Evolutionary conservation across 345 rosid genomes (phyloP).

Genomic region (Garcia nutans): DNA sequence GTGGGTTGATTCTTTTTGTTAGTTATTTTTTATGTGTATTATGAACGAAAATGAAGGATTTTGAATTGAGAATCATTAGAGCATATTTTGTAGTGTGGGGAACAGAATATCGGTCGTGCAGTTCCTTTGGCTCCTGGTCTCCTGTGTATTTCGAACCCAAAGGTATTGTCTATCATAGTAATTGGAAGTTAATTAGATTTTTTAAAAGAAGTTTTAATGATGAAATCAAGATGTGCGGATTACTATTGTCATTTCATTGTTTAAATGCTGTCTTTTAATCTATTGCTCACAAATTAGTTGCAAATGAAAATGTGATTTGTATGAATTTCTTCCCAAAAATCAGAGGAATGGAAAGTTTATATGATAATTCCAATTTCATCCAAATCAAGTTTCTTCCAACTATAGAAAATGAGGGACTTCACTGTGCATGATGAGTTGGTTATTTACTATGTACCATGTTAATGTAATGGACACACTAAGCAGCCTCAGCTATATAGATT

Average conservation of each 20-base stretch:
- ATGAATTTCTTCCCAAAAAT: neutral
- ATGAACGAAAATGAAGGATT: too few species aligned
- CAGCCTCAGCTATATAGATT: conserved; percentile 92
- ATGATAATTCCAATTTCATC: neutral
- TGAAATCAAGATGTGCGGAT: neutral
- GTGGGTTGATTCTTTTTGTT: too few species aligned
- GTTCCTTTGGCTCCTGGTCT: too few species aligned
- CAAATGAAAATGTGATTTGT: neutral
- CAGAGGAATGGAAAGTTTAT: neutral
- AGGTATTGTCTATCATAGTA: too few species aligned
- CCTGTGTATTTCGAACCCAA: too few species aligned
- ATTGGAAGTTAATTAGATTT: too few species aligned
- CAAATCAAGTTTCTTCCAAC: neutral
- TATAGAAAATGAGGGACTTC: neutral
- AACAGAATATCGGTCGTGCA: too few species aligned
- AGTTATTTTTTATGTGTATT: too few species aligned
- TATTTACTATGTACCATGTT: conserved; percentile 43
- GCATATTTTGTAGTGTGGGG: too few species aligned
- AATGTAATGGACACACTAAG: conserved; percentile 95
- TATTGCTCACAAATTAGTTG: too few species aligned
- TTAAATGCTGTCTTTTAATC: too few species aligned
- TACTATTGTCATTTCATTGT: neutral
- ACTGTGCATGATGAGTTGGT: neutral
- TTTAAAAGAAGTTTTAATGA: neutral
- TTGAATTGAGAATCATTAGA: too few species aligned